A percentile compares a stretch with the other conserved stretches of the same genome.
Evolutionary conservation across 2,329 filamentous ascomycete species (phyloP).

Genomic region (Xylariaceae sp.): DNA sequence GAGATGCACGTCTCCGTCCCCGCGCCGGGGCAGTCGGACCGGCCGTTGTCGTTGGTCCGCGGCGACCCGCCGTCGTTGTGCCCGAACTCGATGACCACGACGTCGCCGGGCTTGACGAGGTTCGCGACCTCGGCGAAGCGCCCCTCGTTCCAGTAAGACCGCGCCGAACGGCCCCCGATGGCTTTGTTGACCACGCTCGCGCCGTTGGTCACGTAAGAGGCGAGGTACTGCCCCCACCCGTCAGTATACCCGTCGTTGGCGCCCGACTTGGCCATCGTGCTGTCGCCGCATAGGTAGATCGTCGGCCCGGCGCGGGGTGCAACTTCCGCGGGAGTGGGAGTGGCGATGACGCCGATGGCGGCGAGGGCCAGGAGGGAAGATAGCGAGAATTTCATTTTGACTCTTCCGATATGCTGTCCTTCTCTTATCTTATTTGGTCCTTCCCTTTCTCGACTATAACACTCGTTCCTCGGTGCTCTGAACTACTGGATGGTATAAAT

Average conservation of each 20-base stretch:
- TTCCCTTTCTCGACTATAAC: background rate
- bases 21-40: constrained; percentile 50
- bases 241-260: constrained; percentile 31
- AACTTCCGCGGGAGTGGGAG: constrained; percentile 14
- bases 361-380: constrained; percentile 7
- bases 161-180: constrained; percentile 55
- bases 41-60: constrained; percentile 50
- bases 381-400: constrained; percentile 14
- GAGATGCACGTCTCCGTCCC: constrained; percentile 47
- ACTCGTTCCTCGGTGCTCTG: background rate
- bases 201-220: constrained; percentile 38
- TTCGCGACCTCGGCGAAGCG: constrained; percentile 52
- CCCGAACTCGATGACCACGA: constrained; percentile 64
- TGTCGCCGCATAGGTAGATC: constrained; percentile 49
- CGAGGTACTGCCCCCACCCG: constrained; percentile 59
- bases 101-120: constrained; percentile 49
- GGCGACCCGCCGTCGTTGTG: constrained; percentile 63
- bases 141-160: constrained; percentile 56
- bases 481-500: background rate
- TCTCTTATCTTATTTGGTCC: too few relatives aligned
- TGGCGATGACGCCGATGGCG: constrained; percentile 7
- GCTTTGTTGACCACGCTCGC: constrained; percentile 52
- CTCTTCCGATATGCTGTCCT: too few relatives aligned
- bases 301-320: constrained; percentile 30
- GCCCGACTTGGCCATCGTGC: constrained; percentile 45